A percentile compares a stretch with the other conserved stretches of the same genome.
Evolutionary conservation across 2,329 filamentous ascomycete species (phyloP).

Genomic region (Ophiostoma piceae): DNA sequence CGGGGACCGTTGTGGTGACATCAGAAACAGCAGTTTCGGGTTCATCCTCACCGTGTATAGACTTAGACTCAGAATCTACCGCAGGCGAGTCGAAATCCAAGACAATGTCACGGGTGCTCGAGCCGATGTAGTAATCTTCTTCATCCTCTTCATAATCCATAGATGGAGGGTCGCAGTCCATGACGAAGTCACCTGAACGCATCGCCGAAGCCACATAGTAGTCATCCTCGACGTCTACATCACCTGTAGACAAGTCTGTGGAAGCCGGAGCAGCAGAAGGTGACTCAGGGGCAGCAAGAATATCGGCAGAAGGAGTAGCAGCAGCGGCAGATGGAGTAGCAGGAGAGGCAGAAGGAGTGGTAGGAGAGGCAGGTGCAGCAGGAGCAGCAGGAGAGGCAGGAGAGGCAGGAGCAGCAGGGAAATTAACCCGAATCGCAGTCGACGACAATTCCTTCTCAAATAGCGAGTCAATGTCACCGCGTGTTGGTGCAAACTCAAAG

Average conservation of each 20-base stretch:
- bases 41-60: neutral
- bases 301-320: too few species aligned
- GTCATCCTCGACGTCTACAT: neutral
- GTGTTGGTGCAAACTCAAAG: neutral
- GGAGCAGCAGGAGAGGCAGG: too few species aligned
- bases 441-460: neutral
- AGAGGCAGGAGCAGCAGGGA: too few species aligned
- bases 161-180: neutral
- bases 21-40: neutral
- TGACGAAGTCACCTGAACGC: neutral
- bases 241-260: too few species aligned
- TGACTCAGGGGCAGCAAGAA: too few species aligned
- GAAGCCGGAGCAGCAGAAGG: neutral
- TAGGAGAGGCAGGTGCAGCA: too few species aligned
- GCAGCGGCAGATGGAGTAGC: too few species aligned
- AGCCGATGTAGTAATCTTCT: neutral
- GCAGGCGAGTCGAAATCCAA: neutral
- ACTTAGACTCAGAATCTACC: neutral
- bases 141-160: neutral
- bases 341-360: too few species aligned
- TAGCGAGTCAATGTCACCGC: neutral
- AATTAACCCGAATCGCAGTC: neutral
- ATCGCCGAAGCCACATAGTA: neutral
- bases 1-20: neutral
- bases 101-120: neutral